phyloP scores from a whole-genome alignment of 2,329 filamentous ascomycete genomes.

The Botryosphaeria dothidea region DNA sequence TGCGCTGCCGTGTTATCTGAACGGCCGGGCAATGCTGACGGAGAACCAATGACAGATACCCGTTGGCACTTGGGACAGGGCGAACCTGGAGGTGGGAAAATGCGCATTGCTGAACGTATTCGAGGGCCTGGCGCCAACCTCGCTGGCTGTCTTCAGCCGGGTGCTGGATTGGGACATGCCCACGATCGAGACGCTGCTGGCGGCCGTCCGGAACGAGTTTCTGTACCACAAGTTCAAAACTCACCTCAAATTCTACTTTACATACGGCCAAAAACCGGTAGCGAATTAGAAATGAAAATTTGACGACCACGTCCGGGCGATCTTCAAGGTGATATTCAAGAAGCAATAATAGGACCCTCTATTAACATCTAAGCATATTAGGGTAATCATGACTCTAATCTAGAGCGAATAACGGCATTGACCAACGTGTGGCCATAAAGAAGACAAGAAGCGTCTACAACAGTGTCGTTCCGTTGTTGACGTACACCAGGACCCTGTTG shows the following conservation, averaged over 20 bases:
- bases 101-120: constrained; percentile 6
- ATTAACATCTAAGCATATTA: too few species aligned
- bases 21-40: too few species aligned
- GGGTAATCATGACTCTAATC: too few species aligned
- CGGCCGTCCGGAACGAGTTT: constrained; percentile 35
- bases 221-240: constrained; percentile 31
- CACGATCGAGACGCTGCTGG: constrained; percentile 36
- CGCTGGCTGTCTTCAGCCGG: constrained; percentile 36
- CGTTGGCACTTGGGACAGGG: constrained; percentile 3
- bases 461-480: not conserved
- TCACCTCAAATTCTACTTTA: constrained; percentile 38
- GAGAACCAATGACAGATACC: not conserved
- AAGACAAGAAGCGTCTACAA: not conserved
- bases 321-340: not conserved
- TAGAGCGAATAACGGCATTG: too few species aligned
- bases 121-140: constrained; percentile 37
- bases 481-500: not conserved
- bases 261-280: constrained; percentile 33
- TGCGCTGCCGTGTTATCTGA: constrained; percentile 3
- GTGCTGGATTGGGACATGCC: constrained; percentile 37
- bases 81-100: constrained; percentile 2
- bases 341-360: too few species aligned
- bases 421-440: not conserved
- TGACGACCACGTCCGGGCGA: not conserved
- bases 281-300: not conserved